Percentiles rank a stretch among this genome's conserved stretches.
Evolutionary conservation across 2,329 filamentous ascomycete species (phyloP).

Genomic region (Hortaea werneckii): DNA sequence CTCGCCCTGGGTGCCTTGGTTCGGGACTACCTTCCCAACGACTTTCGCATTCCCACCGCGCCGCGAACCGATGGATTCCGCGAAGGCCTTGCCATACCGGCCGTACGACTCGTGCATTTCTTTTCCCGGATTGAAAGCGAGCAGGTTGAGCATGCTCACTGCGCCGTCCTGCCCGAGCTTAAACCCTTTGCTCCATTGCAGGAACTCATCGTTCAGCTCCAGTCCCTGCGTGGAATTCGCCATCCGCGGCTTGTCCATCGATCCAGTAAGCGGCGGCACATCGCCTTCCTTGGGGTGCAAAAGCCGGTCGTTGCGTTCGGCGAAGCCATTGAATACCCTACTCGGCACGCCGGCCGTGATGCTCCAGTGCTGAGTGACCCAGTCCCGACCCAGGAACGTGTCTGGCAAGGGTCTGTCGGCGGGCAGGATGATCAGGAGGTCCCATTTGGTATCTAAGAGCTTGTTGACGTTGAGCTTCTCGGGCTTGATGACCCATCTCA

Average conservation of each 20-base stretch:
- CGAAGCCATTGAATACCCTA: constrained; percentile 29
- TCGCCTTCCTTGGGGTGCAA: constrained; percentile 23
- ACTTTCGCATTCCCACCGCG: constrained; percentile 52
- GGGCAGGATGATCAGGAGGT: constrained; percentile 38
- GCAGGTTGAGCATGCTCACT: constrained; percentile 54
- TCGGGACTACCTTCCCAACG: constrained; percentile 46
- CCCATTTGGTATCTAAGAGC: constrained; percentile 37
- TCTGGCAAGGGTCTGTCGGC: constrained; percentile 15
- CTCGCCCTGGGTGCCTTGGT: constrained; percentile 18
- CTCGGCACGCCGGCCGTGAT: constrained; percentile 36
- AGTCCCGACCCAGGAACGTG: constrained; percentile 13
- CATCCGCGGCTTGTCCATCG: constrained; percentile 22
- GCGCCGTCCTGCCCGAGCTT: constrained; percentile 28
- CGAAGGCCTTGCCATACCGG: constrained; percentile 48
- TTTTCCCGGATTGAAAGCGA: constrained; percentile 45
- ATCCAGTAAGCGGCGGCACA: constrained; percentile 29
- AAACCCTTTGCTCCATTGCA: constrained; percentile 39
- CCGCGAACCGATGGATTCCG: constrained; percentile 36
- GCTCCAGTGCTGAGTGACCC: constrained; percentile 21
- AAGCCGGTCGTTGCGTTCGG: constrained; percentile 30
- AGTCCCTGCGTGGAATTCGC: constrained; percentile 38
- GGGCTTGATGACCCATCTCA: constrained; percentile 43
- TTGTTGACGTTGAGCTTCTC: constrained; percentile 30
- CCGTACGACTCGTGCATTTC: constrained; percentile 42
- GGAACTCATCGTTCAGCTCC: constrained; percentile 43